Evolutionary conservation across 495 filamentous ascomycete species (phyloP).

Genomic region (Talaromyces adpressus): DNA sequence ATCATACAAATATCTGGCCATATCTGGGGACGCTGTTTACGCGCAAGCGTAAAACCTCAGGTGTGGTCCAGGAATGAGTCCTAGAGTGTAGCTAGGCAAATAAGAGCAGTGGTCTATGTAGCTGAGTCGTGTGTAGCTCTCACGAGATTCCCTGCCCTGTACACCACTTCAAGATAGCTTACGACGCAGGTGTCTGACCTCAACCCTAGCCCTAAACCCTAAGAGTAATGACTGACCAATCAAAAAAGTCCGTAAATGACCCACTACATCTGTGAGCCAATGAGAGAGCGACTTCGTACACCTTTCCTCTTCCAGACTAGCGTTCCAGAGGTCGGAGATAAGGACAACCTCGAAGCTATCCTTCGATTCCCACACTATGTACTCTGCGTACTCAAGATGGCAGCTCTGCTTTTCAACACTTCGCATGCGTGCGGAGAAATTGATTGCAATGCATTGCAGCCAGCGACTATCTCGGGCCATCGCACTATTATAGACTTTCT

Average conservation of each 20-base stretch:
- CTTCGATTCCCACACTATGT: too few relatives aligned
- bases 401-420: background rate
- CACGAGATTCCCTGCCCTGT: background rate
- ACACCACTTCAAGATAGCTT: too few relatives aligned
- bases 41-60: background rate
- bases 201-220: background rate
- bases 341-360: background rate
- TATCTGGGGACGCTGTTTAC: background rate
- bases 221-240: background rate
- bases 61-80: background rate
- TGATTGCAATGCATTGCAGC: background rate
- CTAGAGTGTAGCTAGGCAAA: background rate
- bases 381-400: background rate
- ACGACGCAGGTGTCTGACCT: background rate
- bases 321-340: background rate
- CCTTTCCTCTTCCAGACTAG: background rate
- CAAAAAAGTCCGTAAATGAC: background rate
- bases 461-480: background rate
- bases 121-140: background rate
- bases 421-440: background rate
- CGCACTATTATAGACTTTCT: background rate
- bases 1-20: background rate
- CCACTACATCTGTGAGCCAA: background rate
- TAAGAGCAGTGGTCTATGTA: background rate
- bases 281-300: background rate